Percentiles rank a stretch among this genome's conserved stretches.
Evolutionary conservation across 768 basidiomycete species (phyloP).

Genomic region (Tylopilus plumbeoviolaceoides): DNA sequence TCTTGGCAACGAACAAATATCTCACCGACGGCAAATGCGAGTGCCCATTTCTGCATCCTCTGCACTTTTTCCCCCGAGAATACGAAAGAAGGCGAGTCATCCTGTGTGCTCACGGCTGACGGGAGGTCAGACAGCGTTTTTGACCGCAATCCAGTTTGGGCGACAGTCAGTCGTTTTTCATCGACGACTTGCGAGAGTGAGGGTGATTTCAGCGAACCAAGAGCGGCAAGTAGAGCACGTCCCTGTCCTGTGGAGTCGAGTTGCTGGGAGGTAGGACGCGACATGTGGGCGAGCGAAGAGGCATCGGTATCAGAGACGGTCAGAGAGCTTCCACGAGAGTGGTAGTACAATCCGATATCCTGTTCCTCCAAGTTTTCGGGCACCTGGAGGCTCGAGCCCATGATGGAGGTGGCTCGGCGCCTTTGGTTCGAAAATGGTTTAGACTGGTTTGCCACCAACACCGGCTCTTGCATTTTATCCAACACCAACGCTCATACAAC

Average conservation of each 20-base stretch:
- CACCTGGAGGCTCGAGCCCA: conserved; percentile 7
- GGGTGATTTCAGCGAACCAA: conserved; percentile 28
- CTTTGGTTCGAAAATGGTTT: too few species aligned
- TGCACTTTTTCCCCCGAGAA: conserved; percentile 45
- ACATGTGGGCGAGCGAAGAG: conserved; percentile 9
- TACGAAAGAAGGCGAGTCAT: conserved; percentile 40
- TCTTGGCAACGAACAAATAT: neutral
- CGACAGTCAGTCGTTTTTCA: conserved; percentile 8
- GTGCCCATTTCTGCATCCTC: conserved; percentile 62
- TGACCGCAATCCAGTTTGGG: conserved; percentile 38
- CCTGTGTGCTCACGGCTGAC: conserved; percentile 32
- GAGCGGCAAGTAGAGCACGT: neutral
- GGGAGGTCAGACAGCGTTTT: conserved; percentile 42
- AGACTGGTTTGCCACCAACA: too few species aligned
- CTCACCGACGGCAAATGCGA: conserved; percentile 63
- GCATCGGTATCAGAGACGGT: conserved; percentile 23
- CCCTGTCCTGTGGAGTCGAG: conserved; percentile 1
- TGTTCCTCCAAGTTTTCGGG: conserved; percentile 25
- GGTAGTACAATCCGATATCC: conserved; percentile 26
- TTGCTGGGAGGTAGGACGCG: conserved; percentile 16
- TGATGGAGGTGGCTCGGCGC: neutral
- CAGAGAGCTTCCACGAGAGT: conserved; percentile 23
- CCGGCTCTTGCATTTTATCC: too few species aligned
- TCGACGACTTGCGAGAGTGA: conserved; percentile 32
- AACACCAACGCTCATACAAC: too few species aligned